Percentiles rank a stretch among this genome's conserved stretches.
Evolutionary conservation across 2,329 filamentous ascomycete species (phyloP).

Genomic region (Ilyonectria sp.): DNA sequence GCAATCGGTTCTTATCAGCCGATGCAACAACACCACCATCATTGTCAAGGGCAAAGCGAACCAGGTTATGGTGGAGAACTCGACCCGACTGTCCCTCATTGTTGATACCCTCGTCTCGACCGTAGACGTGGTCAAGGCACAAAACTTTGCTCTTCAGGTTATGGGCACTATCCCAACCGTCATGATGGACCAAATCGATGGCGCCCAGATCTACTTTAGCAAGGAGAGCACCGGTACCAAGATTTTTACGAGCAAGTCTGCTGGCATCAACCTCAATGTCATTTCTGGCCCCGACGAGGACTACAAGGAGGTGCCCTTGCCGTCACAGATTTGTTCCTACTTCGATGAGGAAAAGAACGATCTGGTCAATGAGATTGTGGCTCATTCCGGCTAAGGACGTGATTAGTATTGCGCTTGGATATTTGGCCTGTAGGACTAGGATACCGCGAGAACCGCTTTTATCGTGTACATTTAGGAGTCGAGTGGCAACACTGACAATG

Average conservation of each 20-base stretch:
- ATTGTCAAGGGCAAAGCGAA: constrained; percentile 95
- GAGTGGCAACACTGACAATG: constrained; percentile 25
- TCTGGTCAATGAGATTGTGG: constrained; percentile 93
- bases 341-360: constrained; percentile 79
- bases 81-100: constrained; percentile 84
- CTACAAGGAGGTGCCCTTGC: constrained; percentile 88
- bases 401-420: constrained; percentile 34
- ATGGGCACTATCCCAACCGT: constrained; percentile 89
- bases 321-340: constrained; percentile 89
- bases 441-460: constrained; percentile 29
- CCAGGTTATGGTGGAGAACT: constrained; percentile 96
- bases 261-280: constrained; percentile 89
- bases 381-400: constrained; percentile 81
- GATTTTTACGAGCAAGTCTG: constrained; percentile 91
- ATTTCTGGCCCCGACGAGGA: constrained; percentile 81
- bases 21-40: constrained; percentile 92
- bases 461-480: constrained; percentile 34
- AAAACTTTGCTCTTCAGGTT: constrained; percentile 95
- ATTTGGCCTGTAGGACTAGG: constrained; percentile 37
- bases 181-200: constrained; percentile 93
- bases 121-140: constrained; percentile 94
- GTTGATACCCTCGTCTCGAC: constrained; percentile 92
- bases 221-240: constrained; percentile 84
- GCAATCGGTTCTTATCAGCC: constrained; percentile 92
- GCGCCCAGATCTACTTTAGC: constrained; percentile 88